Evolutionary conservation across 1,284 basidiomycete species (phyloP).

Genomic region (Fereydounia khargensis): DNA sequence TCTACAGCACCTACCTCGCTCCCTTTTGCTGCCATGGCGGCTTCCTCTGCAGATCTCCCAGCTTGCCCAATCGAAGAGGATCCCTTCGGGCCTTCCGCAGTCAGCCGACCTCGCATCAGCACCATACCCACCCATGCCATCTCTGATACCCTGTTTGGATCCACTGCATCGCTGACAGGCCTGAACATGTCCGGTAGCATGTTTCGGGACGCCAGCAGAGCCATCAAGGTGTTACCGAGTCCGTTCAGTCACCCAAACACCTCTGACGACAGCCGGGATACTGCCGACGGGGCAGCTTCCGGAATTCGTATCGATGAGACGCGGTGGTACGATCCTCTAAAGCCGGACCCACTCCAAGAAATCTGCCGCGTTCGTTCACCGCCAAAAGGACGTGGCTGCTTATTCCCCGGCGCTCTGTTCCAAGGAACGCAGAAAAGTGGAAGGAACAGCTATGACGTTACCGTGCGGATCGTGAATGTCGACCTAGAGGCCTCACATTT

Average conservation of each 20-base stretch:
- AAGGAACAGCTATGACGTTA: slow-evolving; percentile 49
- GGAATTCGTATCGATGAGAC: slow-evolving; percentile 1
- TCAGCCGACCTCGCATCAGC: slow-evolving; percentile 34
- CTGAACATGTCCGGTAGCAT: too few species aligned
- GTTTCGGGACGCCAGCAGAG: neutral
- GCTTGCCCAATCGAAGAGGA: slow-evolving; percentile 10
- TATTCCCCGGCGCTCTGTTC: slow-evolving; percentile 50
- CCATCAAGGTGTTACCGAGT: neutral
- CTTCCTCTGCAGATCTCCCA: neutral
- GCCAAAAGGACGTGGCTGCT: slow-evolving; percentile 34
- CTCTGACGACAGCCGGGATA: neutral
- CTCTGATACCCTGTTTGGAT: slow-evolving; percentile 6
- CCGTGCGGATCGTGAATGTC: slow-evolving; percentile 50
- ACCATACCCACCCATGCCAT: slow-evolving; percentile 15
- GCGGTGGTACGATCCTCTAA: slow-evolving; percentile 33
- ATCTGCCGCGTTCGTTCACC: slow-evolving; percentile 21
- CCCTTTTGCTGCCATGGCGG: slow-evolving; percentile 10
- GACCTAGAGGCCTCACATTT: slow-evolving; percentile 47
- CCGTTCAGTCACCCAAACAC: neutral
- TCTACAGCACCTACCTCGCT: slow-evolving; percentile 28
- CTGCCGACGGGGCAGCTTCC: neutral
- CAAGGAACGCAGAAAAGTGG: slow-evolving; percentile 49
- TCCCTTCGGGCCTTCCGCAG: slow-evolving; percentile 26
- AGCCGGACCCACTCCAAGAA: slow-evolving; percentile 38
- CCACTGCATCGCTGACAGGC: too few species aligned